phyloP scores from a whole-genome alignment of 768 basidiomycete genomes.

The Leccinum olivaceopallidum region DNA sequence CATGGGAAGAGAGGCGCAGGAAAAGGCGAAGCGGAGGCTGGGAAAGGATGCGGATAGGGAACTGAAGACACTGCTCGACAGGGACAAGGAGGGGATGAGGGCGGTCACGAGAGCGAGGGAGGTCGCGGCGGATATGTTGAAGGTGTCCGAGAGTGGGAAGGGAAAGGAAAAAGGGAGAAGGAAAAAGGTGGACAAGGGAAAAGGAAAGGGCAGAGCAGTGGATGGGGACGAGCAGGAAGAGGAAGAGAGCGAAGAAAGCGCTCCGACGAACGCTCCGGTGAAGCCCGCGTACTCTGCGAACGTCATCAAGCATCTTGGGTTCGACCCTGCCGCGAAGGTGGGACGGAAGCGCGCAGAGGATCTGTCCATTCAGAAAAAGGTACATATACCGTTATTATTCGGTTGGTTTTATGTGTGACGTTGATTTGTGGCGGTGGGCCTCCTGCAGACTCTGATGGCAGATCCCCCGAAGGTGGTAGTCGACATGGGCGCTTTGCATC shows the following conservation, averaged over 20 bases:
- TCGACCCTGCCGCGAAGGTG: constrained; percentile 68
- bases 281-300: constrained; percentile 63
- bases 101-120: constrained; percentile 63
- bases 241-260: constrained; percentile 17
- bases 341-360: constrained; percentile 45
- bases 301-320: constrained; percentile 72
- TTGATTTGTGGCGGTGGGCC: constrained; percentile 47
- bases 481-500: constrained; percentile 78
- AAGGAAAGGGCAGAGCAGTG: constrained; percentile 12
- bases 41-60: constrained; percentile 61
- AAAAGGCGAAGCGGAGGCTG: constrained; percentile 64
- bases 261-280: constrained; percentile 17
- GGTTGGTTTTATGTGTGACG: background rate
- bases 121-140: constrained; percentile 34
- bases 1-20: constrained; percentile 79
- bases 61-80: constrained; percentile 58
- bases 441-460: constrained; percentile 75
- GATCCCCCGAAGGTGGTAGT: constrained; percentile 62
- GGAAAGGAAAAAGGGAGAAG: constrained; percentile 22
- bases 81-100: constrained; percentile 69
- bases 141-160: constrained; percentile 17
- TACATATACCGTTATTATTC: constrained; percentile 24
- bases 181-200: constrained; percentile 20
- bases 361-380: constrained; percentile 56
- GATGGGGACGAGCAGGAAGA: background rate